Evolutionary conservation across 805 yeast genomes (phyloP).

Genomic region (Lachancea fermentati): DNA sequence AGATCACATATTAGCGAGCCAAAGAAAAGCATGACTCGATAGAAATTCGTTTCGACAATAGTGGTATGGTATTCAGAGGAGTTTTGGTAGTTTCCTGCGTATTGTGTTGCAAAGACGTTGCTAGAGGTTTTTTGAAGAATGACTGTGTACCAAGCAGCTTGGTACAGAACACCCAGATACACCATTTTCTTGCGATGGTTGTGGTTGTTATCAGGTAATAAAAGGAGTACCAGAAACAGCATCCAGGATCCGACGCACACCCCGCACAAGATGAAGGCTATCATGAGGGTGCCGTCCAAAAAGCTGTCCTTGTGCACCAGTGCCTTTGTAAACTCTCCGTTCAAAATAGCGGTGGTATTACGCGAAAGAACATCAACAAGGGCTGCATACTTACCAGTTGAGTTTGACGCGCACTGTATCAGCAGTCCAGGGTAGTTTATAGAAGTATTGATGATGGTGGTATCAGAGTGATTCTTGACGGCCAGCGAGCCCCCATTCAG

Average conservation of each 20-base stretch:
- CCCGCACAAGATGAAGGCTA: constrained; percentile 49
- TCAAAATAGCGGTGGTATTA: constrained; percentile 4
- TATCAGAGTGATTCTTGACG: neutral
- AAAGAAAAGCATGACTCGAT: constrained; percentile 15
- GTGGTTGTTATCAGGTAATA: constrained; percentile 39
- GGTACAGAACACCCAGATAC: constrained; percentile 50
- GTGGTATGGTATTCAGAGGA: constrained; percentile 32
- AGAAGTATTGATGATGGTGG: constrained; percentile 9
- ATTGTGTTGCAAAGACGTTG: constrained; percentile 44
- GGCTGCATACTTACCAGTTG: constrained; percentile 4
- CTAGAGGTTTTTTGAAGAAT: constrained; percentile 42
- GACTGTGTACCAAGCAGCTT: constrained; percentile 50
- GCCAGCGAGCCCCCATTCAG: constrained; percentile 4
- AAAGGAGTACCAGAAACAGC: constrained; percentile 49
- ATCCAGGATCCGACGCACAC: constrained; percentile 66
- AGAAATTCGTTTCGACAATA: constrained; percentile 15
- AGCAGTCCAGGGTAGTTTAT: constrained; percentile 19
- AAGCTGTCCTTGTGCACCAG: constrained; percentile 32
- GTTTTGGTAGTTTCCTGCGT: constrained; percentile 48
- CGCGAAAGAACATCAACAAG: constrained; percentile 8
- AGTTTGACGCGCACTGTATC: constrained; percentile 11
- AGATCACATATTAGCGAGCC: constrained; percentile 15
- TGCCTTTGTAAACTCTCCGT: constrained; percentile 5
- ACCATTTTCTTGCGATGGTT: constrained; percentile 55
- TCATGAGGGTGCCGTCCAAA: constrained; percentile 35